Evolutionary conservation across 176 grass and related monocot genomes (phyloP).

Genomic region (Carex kokanica): DNA sequence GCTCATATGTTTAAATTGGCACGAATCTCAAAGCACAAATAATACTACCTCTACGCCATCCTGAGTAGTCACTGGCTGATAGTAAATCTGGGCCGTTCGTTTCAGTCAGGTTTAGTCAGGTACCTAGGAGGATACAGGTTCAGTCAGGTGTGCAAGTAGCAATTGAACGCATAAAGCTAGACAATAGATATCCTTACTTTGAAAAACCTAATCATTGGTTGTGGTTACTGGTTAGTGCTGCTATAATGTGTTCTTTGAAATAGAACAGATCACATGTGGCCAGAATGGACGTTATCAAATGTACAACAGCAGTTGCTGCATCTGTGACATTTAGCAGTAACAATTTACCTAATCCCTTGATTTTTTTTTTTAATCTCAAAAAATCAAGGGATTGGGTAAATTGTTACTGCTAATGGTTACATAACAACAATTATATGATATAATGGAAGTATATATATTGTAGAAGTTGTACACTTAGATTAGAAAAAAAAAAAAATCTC

Average conservation of each 20-base stretch:
- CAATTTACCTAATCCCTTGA: no score
- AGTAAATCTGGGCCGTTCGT: no score
- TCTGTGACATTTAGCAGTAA: no score
- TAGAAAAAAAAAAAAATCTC: not conserved
- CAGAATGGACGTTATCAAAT: not conserved
- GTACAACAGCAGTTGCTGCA: not conserved
- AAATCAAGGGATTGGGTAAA: not conserved
- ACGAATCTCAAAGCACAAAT: no score
- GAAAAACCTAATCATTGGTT: slow-evolving; percentile 27
- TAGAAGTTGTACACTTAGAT: not conserved
- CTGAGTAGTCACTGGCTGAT: no score
- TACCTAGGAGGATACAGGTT: no score
- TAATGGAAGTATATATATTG: not conserved
- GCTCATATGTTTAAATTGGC: no score
- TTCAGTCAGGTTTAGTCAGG: no score
- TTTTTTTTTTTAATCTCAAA: no score
- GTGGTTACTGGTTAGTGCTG: slow-evolving; percentile 23
- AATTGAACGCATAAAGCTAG: slow-evolving; percentile 23
- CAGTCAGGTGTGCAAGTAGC: not conserved
- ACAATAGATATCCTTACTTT: slow-evolving; percentile 20
- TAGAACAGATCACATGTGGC: slow-evolving; percentile 24
- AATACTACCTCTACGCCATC: no score
- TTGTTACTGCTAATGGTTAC: not conserved
- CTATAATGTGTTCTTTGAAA: slow-evolving; percentile 4
- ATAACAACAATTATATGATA: not conserved